A percentile compares a stretch with the other conserved stretches of the same genome.
phyloP scores from a whole-genome alignment of 2,329 filamentous ascomycete species.

The Botrytis fragariae region DNA sequence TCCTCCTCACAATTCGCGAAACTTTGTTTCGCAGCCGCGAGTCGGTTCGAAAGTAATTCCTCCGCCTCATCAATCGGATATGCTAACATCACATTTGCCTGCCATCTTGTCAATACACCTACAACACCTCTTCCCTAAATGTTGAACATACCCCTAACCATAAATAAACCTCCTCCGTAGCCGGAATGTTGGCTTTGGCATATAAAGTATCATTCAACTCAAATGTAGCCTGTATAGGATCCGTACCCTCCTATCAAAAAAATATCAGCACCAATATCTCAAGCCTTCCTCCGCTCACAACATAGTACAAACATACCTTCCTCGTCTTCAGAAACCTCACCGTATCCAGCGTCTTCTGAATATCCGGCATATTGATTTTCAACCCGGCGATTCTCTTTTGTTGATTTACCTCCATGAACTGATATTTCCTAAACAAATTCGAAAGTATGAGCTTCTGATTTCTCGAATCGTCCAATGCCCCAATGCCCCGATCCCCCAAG shows the following conservation, averaged over 20 bases:
- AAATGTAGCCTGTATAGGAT: constrained; percentile 87
- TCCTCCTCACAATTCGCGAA: constrained; percentile 92
- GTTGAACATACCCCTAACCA: constrained; percentile 78
- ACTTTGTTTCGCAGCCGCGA: constrained; percentile 75
- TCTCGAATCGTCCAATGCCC: neutral
- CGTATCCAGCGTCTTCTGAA: constrained; percentile 91
- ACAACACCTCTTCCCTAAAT: neutral
- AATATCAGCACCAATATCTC: constrained; percentile 22
- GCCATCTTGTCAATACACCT: constrained; percentile 24
- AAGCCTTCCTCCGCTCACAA: neutral
- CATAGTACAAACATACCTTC: constrained; percentile 51
- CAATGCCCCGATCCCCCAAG: neutral
- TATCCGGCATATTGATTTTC: constrained; percentile 94
- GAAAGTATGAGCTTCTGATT: constrained; percentile 5
- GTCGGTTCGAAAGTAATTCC: constrained; percentile 71
- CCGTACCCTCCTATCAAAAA: constrained; percentile 42
- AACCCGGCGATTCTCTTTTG: constrained; percentile 77
- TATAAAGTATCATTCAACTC: constrained; percentile 96
- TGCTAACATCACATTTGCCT: constrained; percentile 96
- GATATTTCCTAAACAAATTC: constrained; percentile 76
- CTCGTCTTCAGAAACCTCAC: constrained; percentile 79
- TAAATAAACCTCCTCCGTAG: constrained; percentile 88
- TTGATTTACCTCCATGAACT: constrained; percentile 97
- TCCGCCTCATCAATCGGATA: constrained; percentile 90
- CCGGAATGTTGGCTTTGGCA: constrained; percentile 77